phyloP scores from a whole-genome alignment of 257 asterid genomes.

The Nicotiana tabacum region DNA sequence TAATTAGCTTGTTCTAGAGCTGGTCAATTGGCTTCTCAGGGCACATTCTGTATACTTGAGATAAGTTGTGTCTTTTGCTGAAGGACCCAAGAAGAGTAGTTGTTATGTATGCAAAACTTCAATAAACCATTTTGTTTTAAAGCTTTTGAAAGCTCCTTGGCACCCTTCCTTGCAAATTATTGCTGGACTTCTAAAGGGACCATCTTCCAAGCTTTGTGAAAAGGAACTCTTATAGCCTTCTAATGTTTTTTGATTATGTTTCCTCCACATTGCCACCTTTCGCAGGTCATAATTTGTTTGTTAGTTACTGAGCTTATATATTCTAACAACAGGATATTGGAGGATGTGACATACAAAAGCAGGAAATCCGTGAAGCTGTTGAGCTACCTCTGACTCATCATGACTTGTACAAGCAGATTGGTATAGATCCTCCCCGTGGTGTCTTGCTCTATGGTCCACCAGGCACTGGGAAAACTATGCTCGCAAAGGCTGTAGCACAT shows the following conservation, averaged over 20 bases:
- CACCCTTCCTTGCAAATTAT: background rate
- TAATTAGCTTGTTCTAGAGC: background rate
- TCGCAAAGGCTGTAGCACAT: slow-evolving; percentile 83
- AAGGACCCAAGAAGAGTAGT: background rate
- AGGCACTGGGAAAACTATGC: slow-evolving; percentile 91
- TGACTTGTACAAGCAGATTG: slow-evolving; percentile 77
- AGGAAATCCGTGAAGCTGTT: slow-evolving; percentile 87
- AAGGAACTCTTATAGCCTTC: background rate
- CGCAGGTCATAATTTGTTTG: background rate
- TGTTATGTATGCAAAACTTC: background rate
- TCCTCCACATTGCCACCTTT: background rate
- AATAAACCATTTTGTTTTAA: background rate
- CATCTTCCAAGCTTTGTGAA: background rate
- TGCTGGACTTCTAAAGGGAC: background rate
- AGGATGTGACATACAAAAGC: slow-evolving; percentile 86
- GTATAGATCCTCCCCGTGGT: slow-evolving; percentile 88
- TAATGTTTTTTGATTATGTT: background rate
- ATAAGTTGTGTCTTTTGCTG: background rate
- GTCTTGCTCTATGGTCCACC: slow-evolving; percentile 89
- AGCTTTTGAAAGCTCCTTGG: background rate
- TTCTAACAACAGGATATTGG: slow-evolving; percentile 59
- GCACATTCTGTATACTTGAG: background rate
- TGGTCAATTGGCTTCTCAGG: background rate
- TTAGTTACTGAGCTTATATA: background rate
- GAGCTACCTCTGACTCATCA: slow-evolving; percentile 82